Evolutionary conservation across 805 yeast species (phyloP).

Genomic region (Ogataea nitratoaversa): DNA sequence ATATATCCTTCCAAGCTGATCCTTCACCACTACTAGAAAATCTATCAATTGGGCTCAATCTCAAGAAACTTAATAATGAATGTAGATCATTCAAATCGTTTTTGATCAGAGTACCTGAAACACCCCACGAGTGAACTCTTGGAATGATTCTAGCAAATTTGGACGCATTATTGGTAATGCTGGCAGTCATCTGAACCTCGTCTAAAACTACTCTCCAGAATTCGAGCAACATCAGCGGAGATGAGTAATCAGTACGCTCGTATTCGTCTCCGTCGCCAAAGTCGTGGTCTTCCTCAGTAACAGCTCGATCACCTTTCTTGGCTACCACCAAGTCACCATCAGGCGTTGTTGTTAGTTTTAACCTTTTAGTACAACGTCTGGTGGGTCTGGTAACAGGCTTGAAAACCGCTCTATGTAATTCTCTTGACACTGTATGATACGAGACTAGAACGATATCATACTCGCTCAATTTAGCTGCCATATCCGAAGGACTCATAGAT

Average conservation of each 20-base stretch:
- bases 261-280: slow-evolving; percentile 23
- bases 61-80: slow-evolving; percentile 65
- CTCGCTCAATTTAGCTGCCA: slow-evolving; percentile 51
- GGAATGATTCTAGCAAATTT: slow-evolving; percentile 77
- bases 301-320: slow-evolving; percentile 2
- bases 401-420: slow-evolving; percentile 74
- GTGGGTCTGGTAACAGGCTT: slow-evolving; percentile 54
- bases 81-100: slow-evolving; percentile 62
- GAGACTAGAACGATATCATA: slow-evolving; percentile 82
- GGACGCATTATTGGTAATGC: slow-evolving; percentile 70
- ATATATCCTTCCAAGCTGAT: slow-evolving; percentile 27
- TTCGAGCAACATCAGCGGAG: slow-evolving; percentile 77
- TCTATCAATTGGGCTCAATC: slow-evolving; percentile 57
- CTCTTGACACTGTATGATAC: slow-evolving; percentile 65
- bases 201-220: slow-evolving; percentile 90
- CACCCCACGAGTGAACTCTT: slow-evolving; percentile 92
- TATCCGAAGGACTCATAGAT: slow-evolving; percentile 24
- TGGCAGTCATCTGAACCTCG: slow-evolving; percentile 91
- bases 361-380: slow-evolving; percentile 33
- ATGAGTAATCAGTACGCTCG: slow-evolving; percentile 53
- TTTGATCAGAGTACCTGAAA: slow-evolving; percentile 89
- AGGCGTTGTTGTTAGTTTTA: slow-evolving; percentile 6
- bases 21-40: slow-evolving; percentile 15
- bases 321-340: slow-evolving; percentile 4
- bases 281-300: slow-evolving; percentile 11